Base-by-base conservation (phyloP, 495 filamentous ascomycete genomes). In the Lindgomyces ingoldianus region DNA sequence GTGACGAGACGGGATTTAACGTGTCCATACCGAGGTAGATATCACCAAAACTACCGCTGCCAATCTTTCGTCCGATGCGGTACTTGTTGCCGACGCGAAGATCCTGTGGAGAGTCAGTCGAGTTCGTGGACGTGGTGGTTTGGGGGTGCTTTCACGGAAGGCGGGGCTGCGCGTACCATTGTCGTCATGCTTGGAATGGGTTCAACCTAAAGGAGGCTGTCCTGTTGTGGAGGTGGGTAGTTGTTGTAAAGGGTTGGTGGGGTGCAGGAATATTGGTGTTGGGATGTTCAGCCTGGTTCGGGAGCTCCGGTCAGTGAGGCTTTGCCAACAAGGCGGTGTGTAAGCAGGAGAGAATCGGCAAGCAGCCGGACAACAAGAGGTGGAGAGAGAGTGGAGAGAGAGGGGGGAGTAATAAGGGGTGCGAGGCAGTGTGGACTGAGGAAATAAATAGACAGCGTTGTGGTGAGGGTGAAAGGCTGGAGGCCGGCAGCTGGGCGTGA, bases 61-160 rank as follows among this genome's bases (percentile, higher is more conserved):
- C 95, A 75, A 99, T 99, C 84, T 99, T 99, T 59, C 95, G 91
- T 71, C 95, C 95, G 78, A 99, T 99, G 62, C 95, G 91, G 85
- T 99, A 99, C 80, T 99, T 98, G 78, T 99, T 99, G 76, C 94
- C 94, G 81, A 99, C 94, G 77, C 94, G 91, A 69, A 99, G 86
- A 88, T 99, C 94, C 94, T 98, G 57, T 42, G 33, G n/a, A 57
- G 9, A 65, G 66, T 69, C 59, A 64, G 62, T 33, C 10, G 6
- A 22, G 64, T 26, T 39, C 26, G 12, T 45, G 39, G 27, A 19
- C 48, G 49, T 26, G 22, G 29, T 25, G 18, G 21, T 25, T 14
- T 24, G 21, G 46, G 29, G 30, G 48, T 2, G 4, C 19, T 22
- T 1, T 21, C 10, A 48, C 10, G 56, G 54, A 59, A 52, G 45